Evolutionary conservation across 176 grass and related monocot species (phyloP).

Genomic region (Carex cristatella): DNA sequence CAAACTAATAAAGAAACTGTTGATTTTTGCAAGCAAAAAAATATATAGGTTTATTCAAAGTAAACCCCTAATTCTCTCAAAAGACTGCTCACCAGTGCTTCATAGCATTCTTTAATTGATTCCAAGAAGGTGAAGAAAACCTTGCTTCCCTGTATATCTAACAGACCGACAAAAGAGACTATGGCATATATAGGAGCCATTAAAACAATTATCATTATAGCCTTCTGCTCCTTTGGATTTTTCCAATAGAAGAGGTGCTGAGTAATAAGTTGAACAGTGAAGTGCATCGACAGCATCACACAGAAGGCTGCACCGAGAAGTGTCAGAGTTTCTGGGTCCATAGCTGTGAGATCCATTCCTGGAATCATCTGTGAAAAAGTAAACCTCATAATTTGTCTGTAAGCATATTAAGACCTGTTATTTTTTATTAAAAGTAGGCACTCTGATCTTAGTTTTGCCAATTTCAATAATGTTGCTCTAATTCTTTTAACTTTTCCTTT

Average conservation of each 20-base stretch:
- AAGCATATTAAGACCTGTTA: not conserved
- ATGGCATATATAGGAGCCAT: conserved; percentile 95
- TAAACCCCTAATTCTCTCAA: not conserved
- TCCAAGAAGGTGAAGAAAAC: conserved; percentile 90
- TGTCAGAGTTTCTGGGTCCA: conserved; percentile 79
- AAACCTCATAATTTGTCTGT: not conserved
- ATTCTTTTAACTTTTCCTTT: not conserved
- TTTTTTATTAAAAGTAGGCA: not conserved
- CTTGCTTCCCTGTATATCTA: conserved; percentile 93
- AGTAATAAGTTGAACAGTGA: conserved; percentile 81
- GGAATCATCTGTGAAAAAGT: conserved; percentile 14
- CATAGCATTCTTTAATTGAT: conserved; percentile 94
- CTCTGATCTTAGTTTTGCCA: not conserved
- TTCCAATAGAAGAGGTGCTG: conserved; percentile 99
- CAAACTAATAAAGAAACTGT: not conserved
- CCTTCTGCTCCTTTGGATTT: conserved; percentile 96
- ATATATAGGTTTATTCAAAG: not conserved
- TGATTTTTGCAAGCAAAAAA: not conserved
- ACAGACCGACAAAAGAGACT: conserved; percentile 80
- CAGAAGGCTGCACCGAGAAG: conserved; percentile 78
- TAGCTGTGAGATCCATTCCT: conserved; percentile 48
- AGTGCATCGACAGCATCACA: conserved; percentile 92
- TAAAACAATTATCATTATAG: conserved; percentile 85
- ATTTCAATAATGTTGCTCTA: not conserved
- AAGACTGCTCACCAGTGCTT: conserved; percentile 59